phyloP scores from a whole-genome alignment of 371 early-diverging fungal genomes.

The Rhizomucor pusillus region DNA sequence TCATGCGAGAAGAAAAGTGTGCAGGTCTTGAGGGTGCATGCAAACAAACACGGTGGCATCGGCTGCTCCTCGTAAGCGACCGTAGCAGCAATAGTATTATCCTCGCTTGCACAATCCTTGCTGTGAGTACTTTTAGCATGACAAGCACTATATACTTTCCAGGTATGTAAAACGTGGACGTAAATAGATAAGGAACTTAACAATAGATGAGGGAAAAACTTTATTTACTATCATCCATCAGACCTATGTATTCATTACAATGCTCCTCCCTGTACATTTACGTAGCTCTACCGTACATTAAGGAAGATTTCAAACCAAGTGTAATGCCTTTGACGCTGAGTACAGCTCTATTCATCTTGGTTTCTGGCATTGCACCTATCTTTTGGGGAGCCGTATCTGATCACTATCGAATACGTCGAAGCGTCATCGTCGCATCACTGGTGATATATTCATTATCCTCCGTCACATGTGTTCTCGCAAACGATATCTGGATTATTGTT shows the following conservation, averaged over 20 bases:
- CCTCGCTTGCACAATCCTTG: too few species aligned
- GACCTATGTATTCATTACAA: too few species aligned
- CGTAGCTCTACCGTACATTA: conserved; percentile 48
- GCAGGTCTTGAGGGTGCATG: too few species aligned
- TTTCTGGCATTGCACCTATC: conserved; percentile 60
- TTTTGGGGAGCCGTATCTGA: conserved; percentile 71
- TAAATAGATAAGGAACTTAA: neutral
- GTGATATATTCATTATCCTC: conserved; percentile 59
- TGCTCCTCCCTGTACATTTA: too few species aligned
- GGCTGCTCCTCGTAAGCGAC: too few species aligned
- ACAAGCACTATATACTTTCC: conserved; percentile 9
- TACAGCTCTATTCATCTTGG: conserved; percentile 53
- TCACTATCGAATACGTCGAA: conserved; percentile 50
- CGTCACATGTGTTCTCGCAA: conserved; percentile 64
- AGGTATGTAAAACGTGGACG: neutral
- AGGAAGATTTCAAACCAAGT: conserved; percentile 43
- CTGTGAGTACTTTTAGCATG: too few species aligned
- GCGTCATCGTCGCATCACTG: conserved; percentile 55
- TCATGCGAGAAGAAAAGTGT: too few species aligned
- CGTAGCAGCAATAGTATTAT: too few species aligned
- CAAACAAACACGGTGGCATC: too few species aligned
- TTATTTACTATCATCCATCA: too few species aligned
- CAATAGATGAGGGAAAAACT: too few species aligned
- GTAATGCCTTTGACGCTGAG: conserved; percentile 50
- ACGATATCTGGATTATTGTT: conserved; percentile 56